Evolutionary conservation across 805 yeast genomes (phyloP), one percentile per base, ranked within the genome.

Genomic region (Blastobotrys peoriensis): DNA sequence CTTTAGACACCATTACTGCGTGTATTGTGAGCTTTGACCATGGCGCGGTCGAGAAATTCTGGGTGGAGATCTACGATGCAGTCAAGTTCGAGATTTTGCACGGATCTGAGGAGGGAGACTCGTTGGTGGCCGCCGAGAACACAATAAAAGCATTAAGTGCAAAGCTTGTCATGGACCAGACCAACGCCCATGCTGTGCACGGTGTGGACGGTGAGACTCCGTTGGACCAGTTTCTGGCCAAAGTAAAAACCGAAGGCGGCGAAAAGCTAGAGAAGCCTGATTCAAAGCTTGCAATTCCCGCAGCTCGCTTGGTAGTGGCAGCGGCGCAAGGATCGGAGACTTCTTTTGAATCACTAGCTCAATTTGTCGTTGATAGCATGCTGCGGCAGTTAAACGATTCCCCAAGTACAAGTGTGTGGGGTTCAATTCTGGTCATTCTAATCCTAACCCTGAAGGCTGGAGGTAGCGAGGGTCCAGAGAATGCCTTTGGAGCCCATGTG

Each of bases 71-170:
- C 3, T 93, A 96, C 95, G 83, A 85, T 54, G 86, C 95, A 0
- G 66, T 91, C 42, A 91, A 91, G 60, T 88, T 78, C 60, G 96
- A 91, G 62, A 73, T 91, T n/a, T 67, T 91, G 45, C 95, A 91
- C 60, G 81, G 81, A 35, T 86, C 83, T n/a, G 76, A 72, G 17
- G 75, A 69, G 23, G 67, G 63, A 36, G 69, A 66, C 23, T 45
- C 69, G 48, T 46, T 65, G 48, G 56, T 56, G 44, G 54, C 68
- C 6, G 70, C 80, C 0, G 57, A 81, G 19, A 51, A 57, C 13
- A 65, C 76, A 2, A 65, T 83, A 44, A 66, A 62, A 43, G 55
- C 69, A 1, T 60, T 87, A 4, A 66, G 75, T 16, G 40, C 39
- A 0, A 66, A 67, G 38, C 58, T 77, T 9, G 52, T 61, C 0